phyloP scores from a whole-genome alignment of 2,329 filamentous ascomycete species.

The Xylaria sp. region DNA sequence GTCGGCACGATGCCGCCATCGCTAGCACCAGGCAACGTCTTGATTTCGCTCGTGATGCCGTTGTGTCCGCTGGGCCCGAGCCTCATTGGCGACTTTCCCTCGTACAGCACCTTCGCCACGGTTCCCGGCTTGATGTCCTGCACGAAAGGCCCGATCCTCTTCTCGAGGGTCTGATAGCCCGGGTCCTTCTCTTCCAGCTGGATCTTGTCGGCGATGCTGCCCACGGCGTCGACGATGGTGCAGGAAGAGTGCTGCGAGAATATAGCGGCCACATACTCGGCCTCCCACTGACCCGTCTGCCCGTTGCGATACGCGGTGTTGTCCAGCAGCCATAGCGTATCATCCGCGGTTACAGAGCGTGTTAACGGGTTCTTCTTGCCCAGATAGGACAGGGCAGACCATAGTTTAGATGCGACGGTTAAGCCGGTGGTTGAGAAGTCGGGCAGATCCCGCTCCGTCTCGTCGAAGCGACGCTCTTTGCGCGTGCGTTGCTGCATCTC shows the following conservation, averaged over 20 bases:
- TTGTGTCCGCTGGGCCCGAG: conserved; percentile 77
- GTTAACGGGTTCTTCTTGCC: conserved; percentile 67
- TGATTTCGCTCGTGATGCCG: conserved; percentile 75
- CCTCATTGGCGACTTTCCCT: conserved; percentile 56
- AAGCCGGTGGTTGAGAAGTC: conserved; percentile 48
- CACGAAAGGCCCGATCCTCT: conserved; percentile 80
- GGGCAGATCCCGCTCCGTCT: conserved; percentile 62
- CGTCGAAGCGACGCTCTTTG: conserved; percentile 60
- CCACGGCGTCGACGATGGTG: conserved; percentile 74
- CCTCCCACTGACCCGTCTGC: conserved; percentile 71
- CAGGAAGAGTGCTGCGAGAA: conserved; percentile 79
- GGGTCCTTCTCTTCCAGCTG: conserved; percentile 71
- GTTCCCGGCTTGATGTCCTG: conserved; percentile 79
- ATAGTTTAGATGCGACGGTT: conserved; percentile 44
- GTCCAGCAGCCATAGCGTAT: conserved; percentile 90
- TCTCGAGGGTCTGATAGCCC: conserved; percentile 68
- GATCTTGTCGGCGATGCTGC: conserved; percentile 75
- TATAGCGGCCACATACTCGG: conserved; percentile 84
- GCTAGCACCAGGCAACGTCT: conserved; percentile 61
- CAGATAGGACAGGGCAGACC: conserved; percentile 61
- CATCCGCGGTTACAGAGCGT: conserved; percentile 68
- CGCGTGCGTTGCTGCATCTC: conserved; percentile 64
- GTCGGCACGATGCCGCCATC: conserved; percentile 60
- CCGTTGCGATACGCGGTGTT: conserved; percentile 80
- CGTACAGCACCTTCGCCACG: conserved; percentile 72